Evolutionary conservation across 2,329 filamentous ascomycete genomes (phyloP).

Genomic region (Sclerotinia sclerotiorum): DNA sequence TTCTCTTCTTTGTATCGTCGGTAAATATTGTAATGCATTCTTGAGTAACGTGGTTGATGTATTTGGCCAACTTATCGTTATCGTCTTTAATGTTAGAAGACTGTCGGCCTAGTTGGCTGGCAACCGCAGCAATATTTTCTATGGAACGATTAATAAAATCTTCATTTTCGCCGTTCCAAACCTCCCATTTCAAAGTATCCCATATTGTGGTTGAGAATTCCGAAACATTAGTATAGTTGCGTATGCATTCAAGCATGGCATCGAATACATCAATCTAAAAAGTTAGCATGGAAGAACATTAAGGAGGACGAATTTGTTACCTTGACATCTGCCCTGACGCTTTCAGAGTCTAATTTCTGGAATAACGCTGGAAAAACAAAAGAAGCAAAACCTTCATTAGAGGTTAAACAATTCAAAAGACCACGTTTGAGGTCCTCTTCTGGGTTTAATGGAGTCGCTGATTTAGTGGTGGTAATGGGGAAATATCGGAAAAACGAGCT

Average conservation of each 20-base stretch:
- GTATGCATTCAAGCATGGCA: conserved; percentile 30
- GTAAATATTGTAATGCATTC: conserved; percentile 22
- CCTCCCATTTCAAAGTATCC: conserved; percentile 40
- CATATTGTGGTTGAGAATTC: conserved; percentile 37
- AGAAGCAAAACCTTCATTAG: conserved; percentile 34
- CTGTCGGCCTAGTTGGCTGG: conserved; percentile 18
- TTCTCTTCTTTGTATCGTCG: conserved; percentile 22
- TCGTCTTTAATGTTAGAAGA: conserved; percentile 20
- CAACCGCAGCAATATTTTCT: conserved; percentile 32
- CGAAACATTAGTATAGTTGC: conserved; percentile 28
- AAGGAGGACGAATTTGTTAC: conserved; percentile 26
- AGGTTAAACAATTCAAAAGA: conserved; percentile 36
- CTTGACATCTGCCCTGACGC: conserved; percentile 37
- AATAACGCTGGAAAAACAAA: conserved; percentile 33
- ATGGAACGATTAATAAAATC: conserved; percentile 36
- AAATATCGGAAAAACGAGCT: conserved; percentile 38
- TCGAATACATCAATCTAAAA: conserved; percentile 36
- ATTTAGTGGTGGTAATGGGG: conserved; percentile 34
- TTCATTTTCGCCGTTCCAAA: conserved; percentile 40
- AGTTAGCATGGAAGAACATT: conserved; percentile 26
- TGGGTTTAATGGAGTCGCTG: conserved; percentile 20
- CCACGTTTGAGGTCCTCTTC: conserved; percentile 31
- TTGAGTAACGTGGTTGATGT: conserved; percentile 23
- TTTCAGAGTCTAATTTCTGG: conserved; percentile 34
- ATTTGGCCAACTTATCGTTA: conserved; percentile 21